These are phyloP conservation scores for Penicillium alfredii DNA, from an alignment of 495 filamentous ascomycete species.

Conservation along the genomic window DNA sequence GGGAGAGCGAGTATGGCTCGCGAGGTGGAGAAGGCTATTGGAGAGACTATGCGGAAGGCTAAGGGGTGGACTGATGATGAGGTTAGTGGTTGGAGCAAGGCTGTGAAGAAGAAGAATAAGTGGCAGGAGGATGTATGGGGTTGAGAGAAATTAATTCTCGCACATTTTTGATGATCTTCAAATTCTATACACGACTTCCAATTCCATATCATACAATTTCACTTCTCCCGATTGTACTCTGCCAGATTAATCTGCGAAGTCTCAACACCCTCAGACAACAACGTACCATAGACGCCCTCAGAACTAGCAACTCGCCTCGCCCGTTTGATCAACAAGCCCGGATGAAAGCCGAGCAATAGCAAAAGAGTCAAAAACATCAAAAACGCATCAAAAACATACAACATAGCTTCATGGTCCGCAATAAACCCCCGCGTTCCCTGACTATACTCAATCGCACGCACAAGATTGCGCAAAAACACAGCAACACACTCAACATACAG, in stretches of 20 bases:
- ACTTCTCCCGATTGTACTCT: no score
- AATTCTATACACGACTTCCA: no score
- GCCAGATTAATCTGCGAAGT: no score
- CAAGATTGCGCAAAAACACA: constrained; percentile 37
- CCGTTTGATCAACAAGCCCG: constrained; percentile 28
- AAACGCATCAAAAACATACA: constrained; percentile 37
- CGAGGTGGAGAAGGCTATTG: constrained; percentile 41
- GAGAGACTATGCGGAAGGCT: constrained; percentile 17
- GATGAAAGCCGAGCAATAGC: constrained; percentile 27
- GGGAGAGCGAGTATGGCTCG: constrained; percentile 46
- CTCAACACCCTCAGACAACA: no score
- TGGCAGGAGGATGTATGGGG: constrained; percentile 51
- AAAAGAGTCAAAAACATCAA: constrained; percentile 26
- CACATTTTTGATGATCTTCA: no score
- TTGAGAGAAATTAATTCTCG: no score
- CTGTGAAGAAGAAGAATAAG: constrained; percentile 39
- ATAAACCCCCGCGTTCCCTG: constrained; percentile 14
- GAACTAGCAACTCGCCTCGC: constrained; percentile 10
- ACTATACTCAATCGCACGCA: constrained; percentile 40
- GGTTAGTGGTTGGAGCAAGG: constrained; percentile 37
- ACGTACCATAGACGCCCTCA: no score
- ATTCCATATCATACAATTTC: no score
- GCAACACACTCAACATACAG: constrained; percentile 34
- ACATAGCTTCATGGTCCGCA: constrained; percentile 29
- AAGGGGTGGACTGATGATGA: constrained; percentile 33